Base-by-base conservation (phyloP, 805 yeast genomes). In the Cyberlindnera americana region DNA sequence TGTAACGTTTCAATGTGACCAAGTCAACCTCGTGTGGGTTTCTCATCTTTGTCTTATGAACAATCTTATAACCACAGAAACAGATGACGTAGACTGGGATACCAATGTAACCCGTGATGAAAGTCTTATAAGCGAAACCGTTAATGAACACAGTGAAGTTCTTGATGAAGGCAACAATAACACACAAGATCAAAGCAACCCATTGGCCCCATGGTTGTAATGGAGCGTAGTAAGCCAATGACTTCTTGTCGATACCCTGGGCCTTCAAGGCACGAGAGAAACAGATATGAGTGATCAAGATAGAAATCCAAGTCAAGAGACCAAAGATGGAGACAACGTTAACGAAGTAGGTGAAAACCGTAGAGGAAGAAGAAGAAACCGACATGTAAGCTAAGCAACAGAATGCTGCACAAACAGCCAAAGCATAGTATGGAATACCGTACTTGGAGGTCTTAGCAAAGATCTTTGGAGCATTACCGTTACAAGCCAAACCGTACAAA, bases 281-380 rank as follows among this genome's bases (percentile, higher is more conserved):
- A 50, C 74, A 70, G 38, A 85, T 67, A 61, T 80, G 84, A 19
- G 88, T 78, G 44, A 80, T 67, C 43, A 81, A 62, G 50, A 85
- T 83, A 38, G 84, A 73, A 31, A 80, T 68, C 90, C 91, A 85
- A 37, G 87, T 81, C 51, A 84, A 61, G 41, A 84, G 67, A 47
- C 90, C 90, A 41, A 83, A 78, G 50, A 84, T 79, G 16, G 91
- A 78, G 32, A 82, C 88, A 43, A 82, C 82, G 50, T 82, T 84
- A 44, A 84, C 87, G 52, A 85, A 81, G 58, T 82, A 82, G 33
- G 59, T 65, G 66, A 85, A 84, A 28, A 83, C 69, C 19, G 70
- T 71, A 17, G 76, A 64, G 0, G 90, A 67, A 6, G 72, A 63
- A 6, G 76, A 61, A 3, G 83, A 69, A 25, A 75, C 78, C 36